A percentile compares a stretch with the other conserved stretches of the same genome.
These are phyloP conservation scores for Coniferiporia weirii DNA, from an alignment of 1,284 basidiomycete species.

Conservation along the genomic window DNA sequence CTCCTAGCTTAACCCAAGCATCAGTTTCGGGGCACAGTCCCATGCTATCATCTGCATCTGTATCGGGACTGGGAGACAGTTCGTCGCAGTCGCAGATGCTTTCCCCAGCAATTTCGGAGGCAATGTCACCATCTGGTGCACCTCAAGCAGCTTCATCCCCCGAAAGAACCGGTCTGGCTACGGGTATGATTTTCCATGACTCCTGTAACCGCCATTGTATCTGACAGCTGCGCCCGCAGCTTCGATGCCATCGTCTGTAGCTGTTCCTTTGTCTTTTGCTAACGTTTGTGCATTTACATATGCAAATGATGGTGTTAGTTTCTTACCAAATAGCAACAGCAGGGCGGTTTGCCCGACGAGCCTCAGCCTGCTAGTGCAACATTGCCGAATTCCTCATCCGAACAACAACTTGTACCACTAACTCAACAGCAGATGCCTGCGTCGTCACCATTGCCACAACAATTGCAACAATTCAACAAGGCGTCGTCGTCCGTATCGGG, in stretches of 20 bases:
- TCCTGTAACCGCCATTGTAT: neutral
- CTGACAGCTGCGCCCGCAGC: neutral
- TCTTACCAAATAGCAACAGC: neutral
- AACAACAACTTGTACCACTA: slow-evolving; percentile 15
- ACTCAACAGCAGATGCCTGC: slow-evolving; percentile 26
- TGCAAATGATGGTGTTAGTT: neutral
- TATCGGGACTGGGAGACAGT: slow-evolving; percentile 58
- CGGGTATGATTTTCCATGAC: slow-evolving; percentile 34
- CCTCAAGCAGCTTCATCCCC: slow-evolving; percentile 57
- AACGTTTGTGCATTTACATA: slow-evolving; percentile 2
- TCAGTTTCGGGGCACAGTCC: slow-evolving; percentile 63
- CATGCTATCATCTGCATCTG: slow-evolving; percentile 70
- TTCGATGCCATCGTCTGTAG: slow-evolving; percentile 11
- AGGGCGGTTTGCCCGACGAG: slow-evolving; percentile 4
- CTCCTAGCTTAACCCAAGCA: slow-evolving; percentile 74
- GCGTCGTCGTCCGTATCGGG: slow-evolving; percentile 24
- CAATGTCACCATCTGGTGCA: slow-evolving; percentile 49
- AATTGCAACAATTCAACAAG: slow-evolving; percentile 46
- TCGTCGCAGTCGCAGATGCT: slow-evolving; percentile 66
- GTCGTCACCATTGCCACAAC: slow-evolving; percentile 58
- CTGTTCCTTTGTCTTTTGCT: slow-evolving; percentile 19
- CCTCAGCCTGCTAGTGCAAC: neutral
- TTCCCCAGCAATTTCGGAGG: slow-evolving; percentile 69
- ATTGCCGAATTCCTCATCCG: slow-evolving; percentile 16
- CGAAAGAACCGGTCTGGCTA: slow-evolving; percentile 33